These are phyloP conservation scores for Acanthamoeba castellanii DNA, from an alignment of 208 protist species.

Conservation along the genomic window DNA sequence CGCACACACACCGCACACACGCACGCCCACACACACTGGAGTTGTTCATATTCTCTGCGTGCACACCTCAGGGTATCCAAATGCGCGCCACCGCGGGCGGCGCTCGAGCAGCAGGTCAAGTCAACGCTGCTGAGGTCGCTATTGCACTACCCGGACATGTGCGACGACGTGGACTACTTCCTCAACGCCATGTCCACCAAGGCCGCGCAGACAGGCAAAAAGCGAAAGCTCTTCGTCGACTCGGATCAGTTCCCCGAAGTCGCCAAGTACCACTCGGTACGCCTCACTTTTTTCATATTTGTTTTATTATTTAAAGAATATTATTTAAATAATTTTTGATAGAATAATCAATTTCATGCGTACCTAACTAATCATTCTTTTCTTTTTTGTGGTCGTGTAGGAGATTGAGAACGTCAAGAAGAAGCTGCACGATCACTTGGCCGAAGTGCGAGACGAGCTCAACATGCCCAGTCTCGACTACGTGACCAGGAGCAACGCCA, in stretches of 20 bases:
- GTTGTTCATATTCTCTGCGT: background rate
- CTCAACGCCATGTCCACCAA: slow-evolving; percentile 1
- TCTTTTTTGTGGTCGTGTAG: background rate
- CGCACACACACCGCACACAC: too few species aligned
- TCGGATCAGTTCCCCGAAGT: slow-evolving; percentile 45
- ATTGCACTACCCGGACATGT: slow-evolving; percentile 64
- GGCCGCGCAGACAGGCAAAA: slow-evolving; percentile 48
- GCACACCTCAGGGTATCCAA: slow-evolving; percentile 9
- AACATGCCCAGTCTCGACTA: slow-evolving; percentile 57
- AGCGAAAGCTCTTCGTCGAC: slow-evolving; percentile 60
- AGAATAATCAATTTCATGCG: too few species aligned
- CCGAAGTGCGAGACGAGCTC: slow-evolving; percentile 40
- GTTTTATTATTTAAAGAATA: background rate
- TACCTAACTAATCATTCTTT: too few species aligned
- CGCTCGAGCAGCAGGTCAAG: slow-evolving; percentile 60
- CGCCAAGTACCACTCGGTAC: slow-evolving; percentile 60
- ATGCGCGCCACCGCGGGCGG: slow-evolving; percentile 15
- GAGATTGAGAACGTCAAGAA: slow-evolving; percentile 45
- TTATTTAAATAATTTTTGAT: background rate
- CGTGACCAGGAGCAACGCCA: slow-evolving; percentile 38
- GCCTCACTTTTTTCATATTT: background rate
- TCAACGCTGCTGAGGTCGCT: slow-evolving; percentile 44
- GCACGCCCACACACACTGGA: too few species aligned
- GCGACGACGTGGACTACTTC: slow-evolving; percentile 38
- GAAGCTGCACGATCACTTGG: slow-evolving; percentile 53